Percentiles rank a stretch among this genome's conserved stretches.
These are phyloP conservation scores for Chaetomium olivaceum DNA, from an alignment of 2,329 filamentous ascomycete species.

Conservation along the genomic window DNA sequence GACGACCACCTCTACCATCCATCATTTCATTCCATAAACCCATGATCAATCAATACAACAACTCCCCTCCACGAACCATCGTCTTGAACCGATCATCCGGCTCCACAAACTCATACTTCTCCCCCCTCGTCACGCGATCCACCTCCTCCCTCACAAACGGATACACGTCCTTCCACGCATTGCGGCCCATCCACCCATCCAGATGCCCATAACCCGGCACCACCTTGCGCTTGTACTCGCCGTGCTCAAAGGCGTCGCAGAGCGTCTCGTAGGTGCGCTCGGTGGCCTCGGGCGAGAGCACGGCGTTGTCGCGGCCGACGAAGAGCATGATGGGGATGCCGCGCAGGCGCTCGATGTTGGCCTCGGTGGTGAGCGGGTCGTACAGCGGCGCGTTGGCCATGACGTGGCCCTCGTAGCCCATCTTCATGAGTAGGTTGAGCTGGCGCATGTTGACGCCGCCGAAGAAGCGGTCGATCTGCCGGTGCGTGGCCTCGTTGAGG, in stretches of 20 bases:
- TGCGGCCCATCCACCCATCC: conserved; percentile 63
- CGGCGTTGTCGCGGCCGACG: conserved; percentile 57
- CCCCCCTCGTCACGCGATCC: conserved; percentile 51
- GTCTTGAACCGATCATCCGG: conserved; percentile 46
- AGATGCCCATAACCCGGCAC: conserved; percentile 61
- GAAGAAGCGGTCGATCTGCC: conserved; percentile 61
- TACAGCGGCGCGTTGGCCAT: conserved; percentile 54
- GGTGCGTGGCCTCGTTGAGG: conserved; percentile 65
- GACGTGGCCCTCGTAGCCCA: conserved; percentile 53
- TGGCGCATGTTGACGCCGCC: conserved; percentile 62
- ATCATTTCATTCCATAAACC: no score
- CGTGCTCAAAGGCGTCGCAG: conserved; percentile 48
- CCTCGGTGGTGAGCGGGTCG: conserved; percentile 48
- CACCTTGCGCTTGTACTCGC: conserved; percentile 53
- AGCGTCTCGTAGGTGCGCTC: conserved; percentile 55
- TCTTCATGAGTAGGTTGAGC: conserved; percentile 57
- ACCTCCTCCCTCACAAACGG: conserved; percentile 57
- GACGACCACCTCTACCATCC: neutral
- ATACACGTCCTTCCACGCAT: conserved; percentile 61
- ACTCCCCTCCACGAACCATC: conserved; percentile 45
- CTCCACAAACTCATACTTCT: conserved; percentile 45
- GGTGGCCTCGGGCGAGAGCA: conserved; percentile 55
- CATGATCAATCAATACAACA: conserved; percentile 39
- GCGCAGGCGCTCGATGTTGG: conserved; percentile 52
- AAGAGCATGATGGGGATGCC: conserved; percentile 59